Evolutionary conservation across 225 moss, liverwort and hornwort species (phyloP), one percentile per base, ranked within the genome.

Genomic region (Physcomitrium patens): DNA sequence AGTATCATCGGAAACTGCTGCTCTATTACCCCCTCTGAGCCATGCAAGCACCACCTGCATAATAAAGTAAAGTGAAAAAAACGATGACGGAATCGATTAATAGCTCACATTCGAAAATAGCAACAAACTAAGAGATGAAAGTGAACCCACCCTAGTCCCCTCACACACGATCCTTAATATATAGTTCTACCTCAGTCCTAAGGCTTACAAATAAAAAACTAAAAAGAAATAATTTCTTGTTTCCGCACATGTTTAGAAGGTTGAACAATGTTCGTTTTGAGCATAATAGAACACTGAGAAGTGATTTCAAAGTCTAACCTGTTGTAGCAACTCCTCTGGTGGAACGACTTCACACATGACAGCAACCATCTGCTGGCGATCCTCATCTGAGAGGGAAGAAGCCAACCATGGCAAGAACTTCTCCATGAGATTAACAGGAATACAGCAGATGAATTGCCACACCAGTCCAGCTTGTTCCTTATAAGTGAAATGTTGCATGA

Each of bases 401-500:
- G 96, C 96, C 63, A 96, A 91, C 96, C 96, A 96, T 15, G 96
- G 96, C 73, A 96, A 78, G 67, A 96, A 94, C 72, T 91, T 92
- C 78, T 96, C 96, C 91, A 96, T 86, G 74, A 96, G 84, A 54
- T 96, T 96, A 77, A 96, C 96, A 61, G 96, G 96, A 75, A 96
- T 94, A 82, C 96, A 94, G 88, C 96, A 96, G 63, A 96, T 82
- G 72, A 96, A 96, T 74, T 96, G 96, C 96, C 96, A 96, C 28
- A 96, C 96, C 71, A 96, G 81, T 59, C 84, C 91, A 71, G 94
- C 96, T 84, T 96, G 96, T 77, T 96, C 96, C 66, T 94, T 91
- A 69, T 89, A 89, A 82, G 81, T 88, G 65, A 96, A 96, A 62
- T 91, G 89, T 64, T 82, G 62, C 88, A 92, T 91, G 41, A 96